Evolutionary conservation across 1,284 basidiomycete genomes (phyloP), one percentile per base, ranked within the genome.

Genomic region (Flammula alnicola): DNA sequence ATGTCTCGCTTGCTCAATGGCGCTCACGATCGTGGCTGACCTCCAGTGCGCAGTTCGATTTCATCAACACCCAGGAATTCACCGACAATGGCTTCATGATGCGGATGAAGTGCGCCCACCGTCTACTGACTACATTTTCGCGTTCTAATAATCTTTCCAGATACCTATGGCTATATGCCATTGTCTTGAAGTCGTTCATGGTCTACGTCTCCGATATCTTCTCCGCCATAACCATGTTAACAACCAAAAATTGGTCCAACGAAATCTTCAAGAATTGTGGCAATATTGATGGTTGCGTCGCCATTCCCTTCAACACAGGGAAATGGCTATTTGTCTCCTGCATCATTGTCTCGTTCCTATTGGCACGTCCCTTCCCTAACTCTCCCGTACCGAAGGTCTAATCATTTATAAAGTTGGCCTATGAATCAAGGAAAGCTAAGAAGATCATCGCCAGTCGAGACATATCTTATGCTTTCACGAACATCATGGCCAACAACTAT

Each of bases 191-290:
- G 70, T 93, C 92, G 25, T 88, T 98, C 73, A 85, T 94, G 52
- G 95, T 99, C 69, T 98, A 98, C 72, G 80, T 94, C 51, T 91
- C 93, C 71, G 97, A 99, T 81, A 94, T 98, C 68, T 99, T 97
- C 77, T 96, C 96, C 27, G 95, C 93, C 52, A 83, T 94, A 53
- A 98, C 95, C 58, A 92, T 98, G 88, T 88, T 98, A 68, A 88
- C 91, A n/a, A 95, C 93, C 32, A 79, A 82, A 25, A 81, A 85
- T 44, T 98, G 96, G 93, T 88, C 88, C 44, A 95, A 92, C 61
- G 83, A 91, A 67, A 94, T 96, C 64, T 91, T 93, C 72, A 77
- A 86, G 56, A 80, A 86, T 60, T 94, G 91, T 62, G 73, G 70
- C 59, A 56, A 66, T 57, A 64, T 75, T 63, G 51, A 80, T 12